These are phyloP conservation scores for Xylaria sp. DNA, from an alignment of 2,329 filamentous ascomycete genomes.

Conservation along the genomic window DNA sequence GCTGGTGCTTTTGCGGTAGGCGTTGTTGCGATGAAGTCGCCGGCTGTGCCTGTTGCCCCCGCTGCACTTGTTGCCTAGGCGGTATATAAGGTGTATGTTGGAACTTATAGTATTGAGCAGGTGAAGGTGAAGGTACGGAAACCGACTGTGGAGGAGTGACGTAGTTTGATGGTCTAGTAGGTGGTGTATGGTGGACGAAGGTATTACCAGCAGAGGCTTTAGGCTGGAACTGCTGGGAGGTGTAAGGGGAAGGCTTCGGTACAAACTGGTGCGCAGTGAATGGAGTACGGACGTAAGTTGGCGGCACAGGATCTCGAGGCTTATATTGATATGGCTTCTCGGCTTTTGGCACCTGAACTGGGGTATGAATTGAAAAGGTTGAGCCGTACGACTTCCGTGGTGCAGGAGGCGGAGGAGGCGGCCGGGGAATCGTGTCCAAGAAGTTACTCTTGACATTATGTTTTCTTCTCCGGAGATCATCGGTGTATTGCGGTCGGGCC, in stretches of 20 bases:
- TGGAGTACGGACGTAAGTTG: constrained; percentile 42
- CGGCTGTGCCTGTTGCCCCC: constrained; percentile 19
- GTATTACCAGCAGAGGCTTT: constrained; percentile 24
- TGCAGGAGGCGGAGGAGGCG: constrained; percentile 40
- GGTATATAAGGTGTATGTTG: constrained; percentile 33
- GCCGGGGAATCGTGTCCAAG: constrained; percentile 73
- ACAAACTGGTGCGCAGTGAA: constrained; percentile 54
- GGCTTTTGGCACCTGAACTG: constrained; percentile 38
- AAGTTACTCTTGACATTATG: constrained; percentile 79
- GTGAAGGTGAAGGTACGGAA: constrained; percentile 23
- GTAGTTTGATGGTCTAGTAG: constrained; percentile 16
- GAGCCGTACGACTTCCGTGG: constrained; percentile 47
- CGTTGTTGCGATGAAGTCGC: constrained; percentile 22
- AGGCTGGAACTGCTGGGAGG: constrained; percentile 43
- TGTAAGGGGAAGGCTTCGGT: constrained; percentile 45
- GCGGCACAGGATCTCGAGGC: constrained; percentile 46
- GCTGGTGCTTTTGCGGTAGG: constrained; percentile 25
- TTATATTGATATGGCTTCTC: constrained; percentile 53
- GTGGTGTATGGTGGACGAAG: constrained; percentile 29
- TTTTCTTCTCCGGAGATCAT: constrained; percentile 69
- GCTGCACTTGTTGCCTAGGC: constrained; percentile 32
- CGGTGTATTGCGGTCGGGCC: constrained; percentile 89
- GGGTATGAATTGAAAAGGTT: constrained; percentile 43
- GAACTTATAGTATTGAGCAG: constrained; percentile 33
- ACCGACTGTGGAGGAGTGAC: constrained; percentile 16